phyloP scores from a whole-genome alignment of 306 rosid species.

The Cicer arietinum region DNA sequence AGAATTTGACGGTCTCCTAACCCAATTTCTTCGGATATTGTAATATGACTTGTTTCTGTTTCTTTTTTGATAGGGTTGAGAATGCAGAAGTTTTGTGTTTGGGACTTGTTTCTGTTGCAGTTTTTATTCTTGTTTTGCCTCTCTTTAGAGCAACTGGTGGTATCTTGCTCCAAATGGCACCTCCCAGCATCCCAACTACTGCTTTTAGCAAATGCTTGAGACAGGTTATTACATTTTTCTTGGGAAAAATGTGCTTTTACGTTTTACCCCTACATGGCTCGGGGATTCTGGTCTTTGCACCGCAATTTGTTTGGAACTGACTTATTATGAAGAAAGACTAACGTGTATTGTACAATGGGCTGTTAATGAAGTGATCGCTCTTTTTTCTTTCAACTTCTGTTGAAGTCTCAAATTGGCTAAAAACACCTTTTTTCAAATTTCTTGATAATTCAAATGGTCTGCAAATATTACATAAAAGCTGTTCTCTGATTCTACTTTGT shows the following conservation, averaged over 20 bases:
- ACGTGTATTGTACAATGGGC: neutral
- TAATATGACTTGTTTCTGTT: constrained; percentile 32
- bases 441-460: neutral
- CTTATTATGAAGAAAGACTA: constrained; percentile 7
- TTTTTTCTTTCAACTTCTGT: constrained; percentile 3
- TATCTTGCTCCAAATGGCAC: constrained; percentile 95
- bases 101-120: constrained; percentile 88
- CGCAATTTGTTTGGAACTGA: neutral
- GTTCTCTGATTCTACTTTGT: neutral
- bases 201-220: constrained; percentile 93
- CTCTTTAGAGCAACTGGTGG: constrained; percentile 91
- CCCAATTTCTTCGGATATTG: constrained; percentile 32
- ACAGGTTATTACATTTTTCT: constrained; percentile 65
- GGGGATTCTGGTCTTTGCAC: neutral
- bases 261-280: neutral
- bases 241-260: constrained; percentile 27
- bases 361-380: neutral
- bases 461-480: neutral
- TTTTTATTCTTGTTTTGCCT: constrained; percentile 92
- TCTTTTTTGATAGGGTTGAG: constrained; percentile 72
- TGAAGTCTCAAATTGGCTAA: constrained; percentile 13
- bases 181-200: constrained; percentile 86
- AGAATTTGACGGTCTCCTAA: neutral
- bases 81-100: constrained; percentile 96
- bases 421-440: neutral